Evolutionary conservation across 129 eudicot genomes (phyloP), one percentile per base, ranked within the genome.

Genomic region (Arctium lappa): DNA sequence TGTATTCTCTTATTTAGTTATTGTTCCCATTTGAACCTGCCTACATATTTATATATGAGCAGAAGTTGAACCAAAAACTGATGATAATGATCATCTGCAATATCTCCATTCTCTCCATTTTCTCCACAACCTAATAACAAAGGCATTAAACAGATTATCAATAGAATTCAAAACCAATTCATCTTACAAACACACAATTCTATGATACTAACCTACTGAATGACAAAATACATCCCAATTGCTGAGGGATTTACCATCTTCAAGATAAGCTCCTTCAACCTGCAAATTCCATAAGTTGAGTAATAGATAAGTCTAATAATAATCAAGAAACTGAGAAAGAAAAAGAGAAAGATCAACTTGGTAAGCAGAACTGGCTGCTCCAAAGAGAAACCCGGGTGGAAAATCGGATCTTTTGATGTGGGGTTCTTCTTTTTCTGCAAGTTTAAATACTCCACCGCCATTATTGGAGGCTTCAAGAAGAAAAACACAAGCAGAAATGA

Each of bases 231-330:
- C 91, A 85, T 95, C 99, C 94, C 97, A 92, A 76, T 89, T 89
- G 88, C 81, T 90, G 22, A 91, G 89, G 15, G 94, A 73, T 86
- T 89, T 95, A 11, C 90, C 93, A 93, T 90, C 99, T 86, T 87
- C 97, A 85, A 89, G 88, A 86, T 72, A 86, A n/a, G 91, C 97
- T 73, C 98, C 98, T 91, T 92, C 97, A 72, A 92, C 87, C 98
- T 95, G 79, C 74, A 77, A 39, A 65, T 7, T 31, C 68, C 53
- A 82, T 12, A 16, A 5, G 40, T 22, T 22, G 7, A 29, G 22
- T 36, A 29, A 72, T 76, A 15, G 29, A 5, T 73, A 32, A 13
- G 3, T 60, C 37, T 16, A 8, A 38, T 38, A 74, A 36, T 40
- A 56, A 72, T 18, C 42, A 42, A 76, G 70, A 81, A 78, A 32